Evolutionary conservation across 2,329 filamentous ascomycete species (phyloP), one percentile per base, ranked within the genome.

Genomic region (Cladosporium austrohemisphaericum): DNA sequence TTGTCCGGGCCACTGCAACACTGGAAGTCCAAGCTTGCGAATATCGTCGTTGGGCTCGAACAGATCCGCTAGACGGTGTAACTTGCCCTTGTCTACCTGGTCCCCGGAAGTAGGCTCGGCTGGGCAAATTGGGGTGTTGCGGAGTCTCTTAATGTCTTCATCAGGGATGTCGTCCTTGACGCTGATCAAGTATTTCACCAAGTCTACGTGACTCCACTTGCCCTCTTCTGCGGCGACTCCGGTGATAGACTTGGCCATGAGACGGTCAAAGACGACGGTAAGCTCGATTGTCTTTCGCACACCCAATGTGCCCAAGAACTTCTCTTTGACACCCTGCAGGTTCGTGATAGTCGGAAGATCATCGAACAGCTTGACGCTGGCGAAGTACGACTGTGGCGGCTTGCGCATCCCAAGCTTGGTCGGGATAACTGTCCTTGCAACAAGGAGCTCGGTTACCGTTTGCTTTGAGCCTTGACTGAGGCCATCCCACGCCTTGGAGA

Each of bases 211-310:
- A 51, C 89, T 96, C 88, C 88, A 95, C 66, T 84, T 78, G 18
- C 72, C 70, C 18, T 73, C 74, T 20, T 78, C 77, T 16, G 71
- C 67, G 16, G 66, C 63, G 2, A 67, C 54, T n/a, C 75, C 73
- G 8, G 66, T 67, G 11, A 73, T 62, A 0, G 81, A 74, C 13
- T 78, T 76, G 44, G 79, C 83, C 57, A 96, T 78, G 35, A 98
- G 77, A 36, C 92, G 80, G 19, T 87, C 86, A 61, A 98, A 97
- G 23, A 98, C 94, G 23, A 94, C 92, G 25, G 89, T 89, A 2
- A 98, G 74, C 58, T 98, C 93, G 16, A 98, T 84, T 0, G 93
- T 98, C 71, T 97, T 97, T 52, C 93, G 83, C 20, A 98, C 91
- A 3, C 93, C 92, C 25, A 98, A 74, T 2, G 87, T 80, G 2